Base-by-base conservation (phyloP, 192 early-diverging fungal genomes). In the Coemansia sp. region DNA sequence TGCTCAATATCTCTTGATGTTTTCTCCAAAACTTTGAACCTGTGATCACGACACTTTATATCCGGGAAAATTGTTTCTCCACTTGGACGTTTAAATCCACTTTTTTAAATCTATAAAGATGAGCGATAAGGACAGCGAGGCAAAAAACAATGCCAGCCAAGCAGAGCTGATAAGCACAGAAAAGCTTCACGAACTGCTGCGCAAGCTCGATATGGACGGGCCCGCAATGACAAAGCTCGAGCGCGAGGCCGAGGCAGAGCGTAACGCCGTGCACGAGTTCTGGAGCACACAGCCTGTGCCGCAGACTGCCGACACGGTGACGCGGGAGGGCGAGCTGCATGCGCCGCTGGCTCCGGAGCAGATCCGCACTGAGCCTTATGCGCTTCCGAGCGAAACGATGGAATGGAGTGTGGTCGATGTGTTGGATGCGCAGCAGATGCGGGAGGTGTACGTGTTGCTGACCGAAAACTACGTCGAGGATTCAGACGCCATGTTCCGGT, bases 231-330 rank as follows among this genome's bases (percentile, higher is more conserved):
- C 39, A 50, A 75, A 69, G 63, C 66, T 71, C 23, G 59, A 72
- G 66, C 72, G 70, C 52, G 78, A 81, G 38, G 72, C 62, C 62
- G 72, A 31, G 14, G 78, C 58, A 4, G 80, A 74, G 59, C 61
- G 52, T 45, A 65, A 57, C 10, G 64, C 65, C 1, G 68, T 60
- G 59, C 80, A 96, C 83, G 89, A 94, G 83, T 99, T 99, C 66
- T 99, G 97, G 97, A 88, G 81, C 68, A 99, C 97, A 11, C 97
- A 99, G 74, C 97, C 97, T 9, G 97, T 99, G 14, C 90, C 90
- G 57, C 84, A 88, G 64, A 88, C 91, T 82, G 82, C 83, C 63
- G 94, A 96, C 56, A 74, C 68, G 39, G 81, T 94, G 25, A 72
- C 80, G 4, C 77, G 84, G 14, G 87, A 96, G 59, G 95, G 94